Base-by-base conservation (phyloP, 1,284 basidiomycete species). In the Cystobasidium pallidum region DNA sequence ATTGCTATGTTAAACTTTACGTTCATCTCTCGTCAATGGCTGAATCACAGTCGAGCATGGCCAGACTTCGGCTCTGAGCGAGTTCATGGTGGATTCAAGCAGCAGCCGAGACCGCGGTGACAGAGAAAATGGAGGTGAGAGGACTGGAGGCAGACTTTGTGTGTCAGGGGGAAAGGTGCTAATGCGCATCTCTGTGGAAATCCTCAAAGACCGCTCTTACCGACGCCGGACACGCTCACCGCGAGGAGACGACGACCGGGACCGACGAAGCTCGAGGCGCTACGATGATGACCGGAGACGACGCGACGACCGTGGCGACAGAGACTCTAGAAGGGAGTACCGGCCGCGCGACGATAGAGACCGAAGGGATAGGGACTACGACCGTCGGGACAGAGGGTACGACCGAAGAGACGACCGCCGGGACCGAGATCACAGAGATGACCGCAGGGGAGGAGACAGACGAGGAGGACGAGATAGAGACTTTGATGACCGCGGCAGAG, bases 181-280 rank as follows among this genome's bases (percentile, higher is more conserved):
- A 24, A 61, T 32, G 17, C 24, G 32, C 15, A 2, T 43, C 11
- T 17, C 4, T 47, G 36, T 11, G 26, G 21, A 32, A 21, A 8
- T n/a, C 3, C 19, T 32, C 19, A 19, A n/a, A 64, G 70, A 65
- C 52, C 70, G 62, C 39, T 47, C 51, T 2, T 51, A 59, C 43
- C 47, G 63, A 32, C 24, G 28, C 11, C 63, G 70, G 32, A 66
- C 65, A 49, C 74, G 74, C 41, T 73, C 75, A 11, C 58, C 55
- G 3, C 84, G 84, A 41, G 83, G 86, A 73, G 83, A 86, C 78
- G 86, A 87, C 47, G 85, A 85, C 72, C 80, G 83, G 58, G 80
- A 81, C 70, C 81, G 82, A 36, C 67, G 78, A 41, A 43, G 74
- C 30, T 70, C 43, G 15, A 45, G 75, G 24, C 62, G 73, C 61